Evolutionary conservation across 768 basidiomycete genomes (phyloP).

Genomic region (Hemileccinum impolitum): DNA sequence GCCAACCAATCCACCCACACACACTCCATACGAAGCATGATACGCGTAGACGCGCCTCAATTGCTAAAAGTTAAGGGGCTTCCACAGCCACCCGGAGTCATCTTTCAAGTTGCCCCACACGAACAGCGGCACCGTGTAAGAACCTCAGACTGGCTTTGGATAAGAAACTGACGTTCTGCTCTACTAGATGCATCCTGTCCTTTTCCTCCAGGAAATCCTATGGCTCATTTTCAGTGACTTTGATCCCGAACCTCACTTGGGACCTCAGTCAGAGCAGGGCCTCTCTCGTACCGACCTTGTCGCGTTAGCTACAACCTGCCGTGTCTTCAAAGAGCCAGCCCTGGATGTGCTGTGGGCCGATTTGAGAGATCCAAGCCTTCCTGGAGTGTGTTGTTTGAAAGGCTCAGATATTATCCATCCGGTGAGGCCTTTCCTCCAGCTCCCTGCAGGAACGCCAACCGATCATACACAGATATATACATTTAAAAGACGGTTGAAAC

Average conservation of each 20-base stretch:
- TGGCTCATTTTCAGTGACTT: neutral
- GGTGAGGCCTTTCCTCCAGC: neutral
- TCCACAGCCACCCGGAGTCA: too few relatives aligned
- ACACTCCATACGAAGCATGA: too few relatives aligned
- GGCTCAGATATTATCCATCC: too few relatives aligned
- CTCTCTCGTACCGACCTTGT: neutral
- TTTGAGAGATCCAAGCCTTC: neutral
- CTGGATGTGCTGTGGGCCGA: neutral
- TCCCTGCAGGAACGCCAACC: neutral
- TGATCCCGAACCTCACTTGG: neutral
- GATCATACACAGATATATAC: too few relatives aligned
- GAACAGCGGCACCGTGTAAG: too few relatives aligned
- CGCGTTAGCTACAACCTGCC: neutral
- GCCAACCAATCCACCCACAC: too few relatives aligned
- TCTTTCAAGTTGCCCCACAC: too few relatives aligned
- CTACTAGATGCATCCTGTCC: conserved; percentile 3
- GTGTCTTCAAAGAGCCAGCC: neutral
- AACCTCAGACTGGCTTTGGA: too few relatives aligned
- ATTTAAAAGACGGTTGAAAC: too few relatives aligned
- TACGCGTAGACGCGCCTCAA: too few relatives aligned
- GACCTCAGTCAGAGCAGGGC: neutral
- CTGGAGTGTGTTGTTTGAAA: neutral
- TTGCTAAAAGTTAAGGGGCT: too few relatives aligned
- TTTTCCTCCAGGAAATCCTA: neutral
- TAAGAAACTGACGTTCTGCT: too few relatives aligned